Evolutionary conservation across 192 early-diverging fungal genomes (phyloP).

Genomic region (Backusella tarrabulga): DNA sequence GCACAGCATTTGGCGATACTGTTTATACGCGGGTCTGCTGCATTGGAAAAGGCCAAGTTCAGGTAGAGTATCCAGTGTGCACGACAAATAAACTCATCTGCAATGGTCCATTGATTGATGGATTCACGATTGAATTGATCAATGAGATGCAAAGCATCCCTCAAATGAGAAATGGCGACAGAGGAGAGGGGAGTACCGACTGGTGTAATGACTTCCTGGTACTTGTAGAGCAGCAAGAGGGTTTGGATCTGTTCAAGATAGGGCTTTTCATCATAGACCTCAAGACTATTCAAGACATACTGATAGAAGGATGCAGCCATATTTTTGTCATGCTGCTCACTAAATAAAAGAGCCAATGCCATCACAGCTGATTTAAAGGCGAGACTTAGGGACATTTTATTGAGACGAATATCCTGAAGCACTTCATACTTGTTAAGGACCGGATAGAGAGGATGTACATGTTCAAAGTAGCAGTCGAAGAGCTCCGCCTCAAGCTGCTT

Average conservation of each 20-base stretch:
- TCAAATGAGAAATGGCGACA: background rate
- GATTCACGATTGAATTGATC: background rate
- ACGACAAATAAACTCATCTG: background rate
- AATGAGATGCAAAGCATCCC: background rate
- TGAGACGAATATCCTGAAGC: background rate
- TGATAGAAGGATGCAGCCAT: slow-evolving; percentile 6
- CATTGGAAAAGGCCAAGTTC: background rate
- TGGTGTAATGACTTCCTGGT: slow-evolving; percentile 15
- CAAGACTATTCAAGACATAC: background rate
- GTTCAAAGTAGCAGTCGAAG: slow-evolving; percentile 3
- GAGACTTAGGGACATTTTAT: background rate
- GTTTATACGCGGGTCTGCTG: background rate
- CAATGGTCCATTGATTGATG: background rate
- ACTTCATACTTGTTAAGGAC: slow-evolving; percentile 5
- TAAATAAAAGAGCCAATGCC: background rate
- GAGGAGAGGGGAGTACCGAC: background rate
- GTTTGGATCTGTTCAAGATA: background rate
- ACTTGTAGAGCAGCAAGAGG: slow-evolving; percentile 12
- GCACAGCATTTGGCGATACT: background rate
- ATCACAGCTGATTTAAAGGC: background rate
- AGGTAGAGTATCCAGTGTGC: slow-evolving; percentile 12
- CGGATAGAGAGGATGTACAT: slow-evolving; percentile 9
- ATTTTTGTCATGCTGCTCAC: background rate
- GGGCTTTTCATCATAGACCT: background rate
- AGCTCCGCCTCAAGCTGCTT: background rate